phyloP scores from a whole-genome alignment of 106 monocot genomes.

The Agapanthus africanus region DNA sequence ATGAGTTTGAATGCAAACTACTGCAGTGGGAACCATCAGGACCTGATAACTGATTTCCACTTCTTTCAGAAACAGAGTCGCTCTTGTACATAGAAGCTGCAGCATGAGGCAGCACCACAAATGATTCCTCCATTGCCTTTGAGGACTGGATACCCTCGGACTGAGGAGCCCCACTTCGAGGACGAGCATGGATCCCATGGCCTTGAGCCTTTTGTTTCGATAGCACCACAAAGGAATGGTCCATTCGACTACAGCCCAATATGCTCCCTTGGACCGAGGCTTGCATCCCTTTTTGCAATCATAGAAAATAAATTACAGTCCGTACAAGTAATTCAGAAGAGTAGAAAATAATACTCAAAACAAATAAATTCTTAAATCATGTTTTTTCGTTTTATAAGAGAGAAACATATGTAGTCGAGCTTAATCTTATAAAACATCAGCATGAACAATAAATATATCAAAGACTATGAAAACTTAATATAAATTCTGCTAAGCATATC shows the following conservation, averaged over 20 bases:
- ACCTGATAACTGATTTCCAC: constrained; percentile 25
- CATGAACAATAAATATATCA: not conserved
- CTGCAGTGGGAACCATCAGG: constrained; percentile 18
- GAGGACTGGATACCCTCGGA: constrained; percentile 17
- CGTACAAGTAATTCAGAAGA: not conserved
- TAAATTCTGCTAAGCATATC: not conserved
- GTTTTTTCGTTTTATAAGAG: not conserved
- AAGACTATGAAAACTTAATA: not conserved
- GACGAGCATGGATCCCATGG: constrained; percentile 59
- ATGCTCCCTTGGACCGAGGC: constrained; percentile 69
- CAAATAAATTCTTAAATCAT: not conserved
- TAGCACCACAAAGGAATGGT: constrained; percentile 79
- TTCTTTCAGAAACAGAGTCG: constrained; percentile 34
- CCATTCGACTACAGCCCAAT: constrained; percentile 65
- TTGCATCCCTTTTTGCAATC: constrained; percentile 48
- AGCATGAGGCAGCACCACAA: constrained; percentile 73
- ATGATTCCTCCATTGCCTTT: constrained; percentile 76
- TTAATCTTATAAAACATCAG: not conserved
- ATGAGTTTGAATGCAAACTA: constrained; percentile 26
- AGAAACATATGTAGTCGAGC: not conserved
- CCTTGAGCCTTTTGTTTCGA: constrained; percentile 50
- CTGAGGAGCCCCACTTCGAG: constrained; percentile 25
- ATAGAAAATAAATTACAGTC: not conserved
- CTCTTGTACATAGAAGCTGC: constrained; percentile 82
- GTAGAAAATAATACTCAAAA: not conserved